A percentile compares a stretch with the other conserved stretches of the same genome.
These are phyloP conservation scores for Plasmodium inui DNA, from an alignment of 169 alveolate species.

Conservation along the genomic window DNA sequence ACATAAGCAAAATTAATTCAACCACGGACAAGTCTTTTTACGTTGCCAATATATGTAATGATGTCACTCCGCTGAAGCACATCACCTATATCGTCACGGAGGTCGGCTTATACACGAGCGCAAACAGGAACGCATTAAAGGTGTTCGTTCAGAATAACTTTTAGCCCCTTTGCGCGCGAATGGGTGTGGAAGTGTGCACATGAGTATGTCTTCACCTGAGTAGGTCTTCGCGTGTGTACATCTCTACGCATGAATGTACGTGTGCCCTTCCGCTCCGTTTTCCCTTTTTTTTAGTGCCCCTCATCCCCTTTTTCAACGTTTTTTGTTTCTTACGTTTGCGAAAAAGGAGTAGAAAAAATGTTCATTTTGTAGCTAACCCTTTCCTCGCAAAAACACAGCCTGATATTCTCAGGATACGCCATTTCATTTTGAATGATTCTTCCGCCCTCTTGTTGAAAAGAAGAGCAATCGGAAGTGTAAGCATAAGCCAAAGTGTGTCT, in stretches of 20 bases:
- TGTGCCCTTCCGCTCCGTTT: background rate
- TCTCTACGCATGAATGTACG: background rate
- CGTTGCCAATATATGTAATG: conserved; percentile 74
- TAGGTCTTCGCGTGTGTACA: background rate
- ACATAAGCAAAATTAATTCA: conserved; percentile 59
- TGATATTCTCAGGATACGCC: background rate
- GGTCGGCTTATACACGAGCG: conserved; percentile 73
- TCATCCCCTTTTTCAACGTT: background rate
- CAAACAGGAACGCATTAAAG: conserved; percentile 61
- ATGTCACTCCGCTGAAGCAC: conserved; percentile 72
- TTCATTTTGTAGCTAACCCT: background rate
- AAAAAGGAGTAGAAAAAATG: background rate
- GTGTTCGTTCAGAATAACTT: conserved; percentile 63
- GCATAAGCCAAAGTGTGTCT: background rate
- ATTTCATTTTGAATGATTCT: conserved; percentile 3
- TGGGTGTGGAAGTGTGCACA: background rate
- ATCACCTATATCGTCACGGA: conserved; percentile 70
- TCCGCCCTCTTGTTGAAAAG: background rate
- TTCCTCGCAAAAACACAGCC: background rate
- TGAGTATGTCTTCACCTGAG: background rate
- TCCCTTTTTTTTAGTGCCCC: conserved; percentile 16
- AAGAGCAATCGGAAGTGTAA: background rate
- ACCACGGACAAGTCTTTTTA: conserved; percentile 71
- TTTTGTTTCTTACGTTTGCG: conserved; percentile 3
- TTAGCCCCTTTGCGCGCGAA: background rate